Evolutionary conservation across 768 basidiomycete species (phyloP), one percentile per base, ranked within the genome.

Genomic region (Termitomyces sp.): DNA sequence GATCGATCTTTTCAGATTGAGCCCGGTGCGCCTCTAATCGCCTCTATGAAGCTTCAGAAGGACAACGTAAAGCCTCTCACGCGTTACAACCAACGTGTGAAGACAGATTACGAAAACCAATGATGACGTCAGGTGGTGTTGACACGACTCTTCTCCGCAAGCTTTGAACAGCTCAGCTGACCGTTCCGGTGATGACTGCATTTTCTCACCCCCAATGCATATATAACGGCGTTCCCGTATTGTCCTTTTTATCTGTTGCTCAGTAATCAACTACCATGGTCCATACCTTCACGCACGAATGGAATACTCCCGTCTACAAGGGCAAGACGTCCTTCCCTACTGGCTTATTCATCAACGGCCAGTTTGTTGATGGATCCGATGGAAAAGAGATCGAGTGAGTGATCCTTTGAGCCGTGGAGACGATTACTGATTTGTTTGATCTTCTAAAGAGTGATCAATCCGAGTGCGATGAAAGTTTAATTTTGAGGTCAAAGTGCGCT

Each of bases 311-410:
- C 46, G 60, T 71, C 54, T 87, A 70, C 81, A 86, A 80, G 69
- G 86, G 85, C 44, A 80, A 80, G 62, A 75, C 78, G 36, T 73
- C 72, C 22, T 82, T 89, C 69, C 68, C 70, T 58, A 87, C 88
- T 4, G 89, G 91, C 36, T 69, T 91, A 61, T 92, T 82, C 77
- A 89, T 94, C 73, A 75, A 83, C 69, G 84, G 85, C 63, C 66
- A 90, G 71, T 92, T 82, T 63, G 73, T 79, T 44, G 82, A 84
- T 42, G 85, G 85, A 16, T 70, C 73, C 8, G 70, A 79, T 5
- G 70, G 74, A 1, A 80, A 74, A 33, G 83, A 80, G 7, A 84
- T 91, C 64, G 86, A 87, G 87, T 88, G 62, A 59, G 85, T 70
- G 24, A 28, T 4, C 24, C 54, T 44, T 12, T 53, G 48, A 45